Evolutionary conservation across 805 yeast genomes (phyloP).

Genomic region (Debaryomyces tyrocola): DNA sequence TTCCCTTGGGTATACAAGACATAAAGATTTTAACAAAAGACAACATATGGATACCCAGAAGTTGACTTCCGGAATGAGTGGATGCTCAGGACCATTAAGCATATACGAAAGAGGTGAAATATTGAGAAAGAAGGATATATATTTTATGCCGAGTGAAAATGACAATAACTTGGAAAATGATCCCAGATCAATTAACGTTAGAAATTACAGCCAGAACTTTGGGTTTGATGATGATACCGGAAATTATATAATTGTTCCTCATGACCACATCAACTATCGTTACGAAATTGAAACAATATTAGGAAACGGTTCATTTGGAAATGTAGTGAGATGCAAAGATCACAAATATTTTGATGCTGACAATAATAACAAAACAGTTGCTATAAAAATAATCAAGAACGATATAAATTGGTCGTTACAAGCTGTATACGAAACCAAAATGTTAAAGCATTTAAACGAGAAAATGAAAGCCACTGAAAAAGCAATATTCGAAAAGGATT

Average conservation of each 20-base stretch:
- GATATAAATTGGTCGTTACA: constrained; percentile 73
- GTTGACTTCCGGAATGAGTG: neutral
- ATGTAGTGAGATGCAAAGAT: constrained; percentile 68
- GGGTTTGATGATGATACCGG: constrained; percentile 74
- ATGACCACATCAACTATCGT: constrained; percentile 77
- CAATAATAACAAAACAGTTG: constrained; percentile 47
- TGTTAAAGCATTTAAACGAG: constrained; percentile 50
- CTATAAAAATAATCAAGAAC: constrained; percentile 75
- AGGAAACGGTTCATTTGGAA: constrained; percentile 85
- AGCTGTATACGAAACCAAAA: constrained; percentile 73
- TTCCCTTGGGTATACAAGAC: constrained; percentile 6
- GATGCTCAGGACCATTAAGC: constrained; percentile 27
- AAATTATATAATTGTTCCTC: constrained; percentile 52
- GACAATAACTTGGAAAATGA: constrained; percentile 1
- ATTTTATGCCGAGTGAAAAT: constrained; percentile 45
- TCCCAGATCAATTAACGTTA: constrained; percentile 28
- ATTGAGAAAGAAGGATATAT: constrained; percentile 47
- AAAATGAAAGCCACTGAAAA: constrained; percentile 2
- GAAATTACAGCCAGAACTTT: constrained; percentile 48
- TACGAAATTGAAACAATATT: constrained; percentile 59
- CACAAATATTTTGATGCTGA: constrained; percentile 41
- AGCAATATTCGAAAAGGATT: neutral
- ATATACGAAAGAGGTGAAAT: constrained; percentile 65
- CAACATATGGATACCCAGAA: constrained; percentile 2
- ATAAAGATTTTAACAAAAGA: neutral